Evolutionary conservation across 306 rosid genomes (phyloP), one percentile per base, ranked within the genome.

Genomic region (Leucaena leucocephala): DNA sequence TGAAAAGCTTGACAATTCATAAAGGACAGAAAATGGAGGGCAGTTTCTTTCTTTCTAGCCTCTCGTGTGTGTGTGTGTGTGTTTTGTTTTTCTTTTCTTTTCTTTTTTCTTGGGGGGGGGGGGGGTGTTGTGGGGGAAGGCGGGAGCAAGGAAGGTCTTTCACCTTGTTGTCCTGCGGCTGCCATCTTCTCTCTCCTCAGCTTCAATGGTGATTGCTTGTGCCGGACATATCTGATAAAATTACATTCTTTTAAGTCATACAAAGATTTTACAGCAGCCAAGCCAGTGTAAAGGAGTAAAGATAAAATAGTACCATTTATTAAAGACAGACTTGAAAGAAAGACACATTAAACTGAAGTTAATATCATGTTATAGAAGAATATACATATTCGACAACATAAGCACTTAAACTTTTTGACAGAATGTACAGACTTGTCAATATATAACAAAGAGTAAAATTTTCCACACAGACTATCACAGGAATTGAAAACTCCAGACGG

Each of bases 121-220:
- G n/a, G n/a, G n/a, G n/a, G 1, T 17, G 1, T 5, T 17, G 7
- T 50, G 39, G 34, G 68, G 55, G 4, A 36, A 44, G 19, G 22
- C n/a, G 13, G 1, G 5, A 27, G 44, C 48, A 62, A 69, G 81
- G 76, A 49, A 54, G 61, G 76, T 22, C 64, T 80, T 76, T 87
- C 76, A 92, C 98, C 99, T 88, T 34, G 99, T 95, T 72, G 99
- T 95, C 90, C 99, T 90, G 75, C 99, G 99, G 87, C 99, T 95
- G 44, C 99, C 99, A 74, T 95, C 99, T 85, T 95, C 99, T 71
- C 99, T 88, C 85, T 88, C 99, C 90, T 95, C 99, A 3, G 99
- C 99, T 83, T 95, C 99, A 78, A 95, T 95, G 67, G 99, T 95
- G 79, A 95, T 95, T 77, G 99, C 99, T 86, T 95, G 99, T 33